These are phyloP conservation scores for Ettlia oleoabundans DNA, from an alignment of 139 green algal genomes.

Conservation along the genomic window DNA sequence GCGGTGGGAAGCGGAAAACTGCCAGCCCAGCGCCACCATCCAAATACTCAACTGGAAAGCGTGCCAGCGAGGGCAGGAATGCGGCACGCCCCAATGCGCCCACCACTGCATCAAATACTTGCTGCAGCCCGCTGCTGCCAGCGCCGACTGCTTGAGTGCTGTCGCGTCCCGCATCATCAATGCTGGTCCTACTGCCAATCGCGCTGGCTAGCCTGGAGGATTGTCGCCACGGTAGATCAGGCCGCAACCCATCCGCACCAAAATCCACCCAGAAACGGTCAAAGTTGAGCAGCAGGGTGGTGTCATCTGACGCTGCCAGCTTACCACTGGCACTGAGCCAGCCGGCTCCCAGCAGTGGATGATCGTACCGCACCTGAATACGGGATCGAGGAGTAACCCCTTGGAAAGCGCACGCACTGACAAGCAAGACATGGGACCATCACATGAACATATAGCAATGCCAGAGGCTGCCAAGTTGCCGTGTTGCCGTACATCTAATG, in stretches of 20 bases:
- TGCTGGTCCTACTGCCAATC: background rate
- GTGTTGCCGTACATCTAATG: too few species aligned
- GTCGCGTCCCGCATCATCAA: background rate
- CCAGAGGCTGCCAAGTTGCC: too few species aligned
- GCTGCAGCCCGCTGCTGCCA: background rate
- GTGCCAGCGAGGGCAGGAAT: conserved; percentile 58
- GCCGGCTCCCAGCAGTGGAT: conserved; percentile 44
- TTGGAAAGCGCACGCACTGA: too few species aligned
- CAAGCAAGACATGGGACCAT: too few species aligned
- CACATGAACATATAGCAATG: too few species aligned
- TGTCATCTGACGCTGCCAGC: conserved; percentile 34
- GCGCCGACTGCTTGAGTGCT: background rate
- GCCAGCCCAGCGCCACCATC: conserved; percentile 47
- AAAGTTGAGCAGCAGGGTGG: conserved; percentile 52
- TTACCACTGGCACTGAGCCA: conserved; percentile 55
- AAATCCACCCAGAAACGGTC: conserved; percentile 59
- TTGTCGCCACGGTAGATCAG: conserved; percentile 23
- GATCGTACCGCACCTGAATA: conserved; percentile 56
- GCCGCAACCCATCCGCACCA: conserved; percentile 30
- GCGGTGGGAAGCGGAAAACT: conserved; percentile 63
- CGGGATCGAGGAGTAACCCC: background rate
- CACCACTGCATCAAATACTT: conserved; percentile 3
- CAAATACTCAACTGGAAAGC: conserved; percentile 61
- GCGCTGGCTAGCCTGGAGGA: background rate
- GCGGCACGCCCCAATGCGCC: background rate